phyloP scores from a whole-genome alignment of 768 basidiomycete species.

The Russula emetica region DNA sequence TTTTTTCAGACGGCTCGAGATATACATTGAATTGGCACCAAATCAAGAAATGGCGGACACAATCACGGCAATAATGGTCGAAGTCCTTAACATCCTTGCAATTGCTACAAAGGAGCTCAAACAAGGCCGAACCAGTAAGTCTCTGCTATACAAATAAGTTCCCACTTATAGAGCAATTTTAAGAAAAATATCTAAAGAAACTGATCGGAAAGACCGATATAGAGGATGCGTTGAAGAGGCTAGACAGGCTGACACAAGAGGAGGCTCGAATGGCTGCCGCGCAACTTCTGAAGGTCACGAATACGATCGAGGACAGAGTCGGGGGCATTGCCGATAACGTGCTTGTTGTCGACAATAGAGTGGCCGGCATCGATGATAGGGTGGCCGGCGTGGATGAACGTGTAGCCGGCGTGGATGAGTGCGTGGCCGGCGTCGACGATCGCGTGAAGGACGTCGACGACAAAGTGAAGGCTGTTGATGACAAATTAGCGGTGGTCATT shows the following conservation, averaged over 20 bases:
- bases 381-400: neutral
- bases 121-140: neutral
- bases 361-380: neutral
- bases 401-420: neutral
- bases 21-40: neutral
- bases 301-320: neutral
- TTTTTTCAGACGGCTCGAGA: too few relatives aligned
- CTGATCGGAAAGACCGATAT: neutral
- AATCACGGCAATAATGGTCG: neutral
- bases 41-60: neutral
- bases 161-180: neutral
- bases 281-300: too few relatives aligned
- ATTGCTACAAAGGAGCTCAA: neutral
- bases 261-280: too few relatives aligned
- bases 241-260: constrained; percentile 1
- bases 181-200: neutral
- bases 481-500: neutral
- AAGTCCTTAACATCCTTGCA: neutral
- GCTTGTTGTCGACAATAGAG: neutral
- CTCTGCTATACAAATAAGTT: too few relatives aligned
- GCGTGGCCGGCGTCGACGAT: neutral
- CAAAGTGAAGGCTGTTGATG: neutral
- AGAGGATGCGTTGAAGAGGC: neutral
- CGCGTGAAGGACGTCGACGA: neutral
- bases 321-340: neutral